Evolutionary conservation across 768 basidiomycete genomes (phyloP), one percentile per base, ranked within the genome.

Genomic region (Galerina marginata): DNA sequence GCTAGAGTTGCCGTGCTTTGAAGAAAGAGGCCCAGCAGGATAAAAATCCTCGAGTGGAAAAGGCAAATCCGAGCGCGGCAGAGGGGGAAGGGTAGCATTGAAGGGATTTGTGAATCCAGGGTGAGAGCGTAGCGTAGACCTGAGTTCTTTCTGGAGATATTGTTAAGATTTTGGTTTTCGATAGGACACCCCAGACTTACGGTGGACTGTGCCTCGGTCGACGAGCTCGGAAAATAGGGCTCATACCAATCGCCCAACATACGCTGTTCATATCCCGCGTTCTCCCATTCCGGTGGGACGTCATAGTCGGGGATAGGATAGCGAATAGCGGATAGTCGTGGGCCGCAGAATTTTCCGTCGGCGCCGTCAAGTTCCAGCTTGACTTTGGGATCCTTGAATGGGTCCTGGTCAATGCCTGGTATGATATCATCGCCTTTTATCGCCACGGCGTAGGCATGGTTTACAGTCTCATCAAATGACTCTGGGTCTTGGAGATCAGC

Each of bases 381-480:
- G 29, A 33, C 29, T 33, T 33, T 33, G 29, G 29, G 29, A 33
- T 33, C 29, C 29, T 33, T 33, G 29, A 33, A 33, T 7, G 44
- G 45, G 15, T 2, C 38, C 4, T 43, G 15, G 5, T 14, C 38
- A 9, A 36, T 37, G 6, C 26, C 23, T 3, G 56, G n/a, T 4
- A 33, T 12, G 10, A 14, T n/a, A n/a, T 29, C 14, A n/a, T 23
- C 26, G 6, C 25, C 16, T 6, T 33, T 16, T 10, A 43, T 39
- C 20, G 33, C 40, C 25, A 42, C 16, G 1, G 38, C 36, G 11
- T 36, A 45, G 23, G 49, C 54, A 37, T 56, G 48, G 9, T 56
- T 51, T n/a, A 59, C 53, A 4, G 56, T 49, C 20, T 56, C 52
- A 16, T 46, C 3, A 50, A 58, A 61, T 26, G 46, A 60, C 36